Evolutionary conservation across 257 asterid genomes (phyloP).

Genomic region (Paraleonurus japonicus): DNA sequence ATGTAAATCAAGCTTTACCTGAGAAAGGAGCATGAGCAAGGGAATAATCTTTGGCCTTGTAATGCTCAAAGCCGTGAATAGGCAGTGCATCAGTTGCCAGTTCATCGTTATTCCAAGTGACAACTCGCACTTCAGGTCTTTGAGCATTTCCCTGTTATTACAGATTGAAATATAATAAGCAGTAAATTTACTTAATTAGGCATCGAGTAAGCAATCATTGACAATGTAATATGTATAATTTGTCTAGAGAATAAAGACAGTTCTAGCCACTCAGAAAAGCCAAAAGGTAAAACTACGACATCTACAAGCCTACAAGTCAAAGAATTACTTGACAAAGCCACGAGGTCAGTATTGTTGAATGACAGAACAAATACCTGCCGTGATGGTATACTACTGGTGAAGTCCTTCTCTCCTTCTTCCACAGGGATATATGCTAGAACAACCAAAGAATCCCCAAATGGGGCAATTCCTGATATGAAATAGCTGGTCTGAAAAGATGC

Average conservation of each 20-base stretch:
- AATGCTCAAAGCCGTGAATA: constrained; percentile 93
- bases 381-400: constrained; percentile 71
- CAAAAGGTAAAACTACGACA: background rate
- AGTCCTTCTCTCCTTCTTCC: constrained; percentile 82
- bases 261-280: constrained; percentile 11
- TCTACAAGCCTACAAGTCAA: constrained; percentile 11
- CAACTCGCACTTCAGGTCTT: constrained; percentile 98
- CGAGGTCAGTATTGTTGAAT: background rate
- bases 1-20: constrained; percentile 45
- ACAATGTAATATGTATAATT: background rate
- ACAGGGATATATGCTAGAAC: constrained; percentile 85
- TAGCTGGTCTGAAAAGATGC: constrained; percentile 96
- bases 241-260: constrained; percentile 1
- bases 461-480: constrained; percentile 96
- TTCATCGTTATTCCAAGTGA: constrained; percentile 87
- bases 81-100: constrained; percentile 98
- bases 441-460: constrained; percentile 96
- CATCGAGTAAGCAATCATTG: constrained; percentile 5
- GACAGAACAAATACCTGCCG: constrained; percentile 68
- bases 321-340: constrained; percentile 18
- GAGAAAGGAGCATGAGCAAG: constrained; percentile 98
- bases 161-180: constrained; percentile 25
- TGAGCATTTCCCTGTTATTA: constrained; percentile 89
- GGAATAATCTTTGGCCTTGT: constrained; percentile 94
- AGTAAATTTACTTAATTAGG: constrained; percentile 22